Conservation (phyloP, 352 stramenopile genomes). For the Globisporangium sylvaticum region DNA sequence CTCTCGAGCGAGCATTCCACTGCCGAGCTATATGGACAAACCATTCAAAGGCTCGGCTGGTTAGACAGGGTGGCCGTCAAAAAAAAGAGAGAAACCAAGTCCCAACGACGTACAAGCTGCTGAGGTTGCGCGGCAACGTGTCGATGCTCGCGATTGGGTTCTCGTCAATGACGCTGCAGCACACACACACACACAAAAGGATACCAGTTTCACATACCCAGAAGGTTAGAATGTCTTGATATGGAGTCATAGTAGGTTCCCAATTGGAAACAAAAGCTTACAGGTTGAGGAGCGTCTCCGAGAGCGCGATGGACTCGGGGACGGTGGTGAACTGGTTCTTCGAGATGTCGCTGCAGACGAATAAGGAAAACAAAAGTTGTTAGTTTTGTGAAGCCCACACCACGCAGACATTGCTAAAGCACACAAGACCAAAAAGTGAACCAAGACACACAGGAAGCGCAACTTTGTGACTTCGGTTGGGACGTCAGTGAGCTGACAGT, state of each 20-base stretch:
- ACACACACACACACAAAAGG: neutral
- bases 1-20: constrained; percentile 1
- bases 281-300: constrained; percentile 8
- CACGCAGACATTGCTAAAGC: neutral
- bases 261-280: neutral
- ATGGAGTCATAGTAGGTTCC: neutral
- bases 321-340: constrained; percentile 6
- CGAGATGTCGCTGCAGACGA: constrained; percentile 4
- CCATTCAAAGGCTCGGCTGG: neutral
- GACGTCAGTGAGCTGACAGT: neutral
- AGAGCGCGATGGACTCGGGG: constrained; percentile 1
- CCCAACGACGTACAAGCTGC: neutral
- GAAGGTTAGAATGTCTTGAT: neutral
- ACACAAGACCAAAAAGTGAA: neutral
- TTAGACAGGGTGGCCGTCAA: neutral
- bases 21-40: constrained; percentile 1
- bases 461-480: neutral
- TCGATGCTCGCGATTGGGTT: constrained; percentile 8
- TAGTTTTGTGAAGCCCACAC: neutral
- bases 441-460: neutral
- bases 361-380: neutral
- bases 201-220: neutral
- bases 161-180: constrained; percentile 9
- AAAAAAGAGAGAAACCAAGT: neutral
- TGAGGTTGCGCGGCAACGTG: constrained; percentile 5